phyloP scores from a whole-genome alignment of 768 basidiomycete genomes.

The Mrakia frigida region DNA sequence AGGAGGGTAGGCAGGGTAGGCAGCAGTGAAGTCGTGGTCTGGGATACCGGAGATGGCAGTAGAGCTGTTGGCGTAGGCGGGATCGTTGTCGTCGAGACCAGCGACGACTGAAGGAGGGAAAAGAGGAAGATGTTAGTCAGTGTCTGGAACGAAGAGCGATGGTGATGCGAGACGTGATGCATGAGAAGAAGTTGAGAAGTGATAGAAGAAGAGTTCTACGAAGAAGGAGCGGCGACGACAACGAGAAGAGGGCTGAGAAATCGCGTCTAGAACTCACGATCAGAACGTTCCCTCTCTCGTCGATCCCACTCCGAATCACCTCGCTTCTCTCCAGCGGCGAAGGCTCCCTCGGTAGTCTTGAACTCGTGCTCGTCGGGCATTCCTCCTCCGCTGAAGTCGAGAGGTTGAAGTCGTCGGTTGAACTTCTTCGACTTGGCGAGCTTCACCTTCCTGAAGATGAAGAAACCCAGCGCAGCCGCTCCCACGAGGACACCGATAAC shows the following conservation, averaged over 20 bases:
- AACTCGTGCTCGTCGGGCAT: slow-evolving; percentile 30
- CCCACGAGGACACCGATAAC: neutral
- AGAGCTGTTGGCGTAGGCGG: neutral
- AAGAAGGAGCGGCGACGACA: too few species aligned
- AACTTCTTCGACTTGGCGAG: slow-evolving; percentile 3
- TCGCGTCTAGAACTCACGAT: neutral
- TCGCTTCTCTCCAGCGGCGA: slow-evolving; percentile 23
- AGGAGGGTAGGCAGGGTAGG: slow-evolving; percentile 7
- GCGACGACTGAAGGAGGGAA: slow-evolving; percentile 4
- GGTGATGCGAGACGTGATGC: too few species aligned
- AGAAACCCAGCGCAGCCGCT: neutral
- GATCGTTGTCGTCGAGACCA: neutral
- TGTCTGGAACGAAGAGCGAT: too few species aligned
- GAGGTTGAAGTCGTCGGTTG: slow-evolving; percentile 13
- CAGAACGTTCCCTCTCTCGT: slow-evolving; percentile 23
- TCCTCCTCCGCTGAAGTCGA: slow-evolving; percentile 22
- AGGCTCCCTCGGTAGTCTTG: slow-evolving; percentile 25
- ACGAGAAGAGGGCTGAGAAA: neutral
- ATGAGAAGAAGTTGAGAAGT: too few species aligned
- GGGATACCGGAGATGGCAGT: neutral
- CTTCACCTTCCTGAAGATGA: slow-evolving; percentile 5
- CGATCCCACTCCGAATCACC: slow-evolving; percentile 10
- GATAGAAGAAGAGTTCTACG: too few species aligned
- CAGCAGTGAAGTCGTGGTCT: neutral
- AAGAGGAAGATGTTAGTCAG: neutral